Percentiles rank a stretch among this genome's conserved stretches.
phyloP scores from a whole-genome alignment of 805 yeast genomes.

The Yarrowia sp. region DNA sequence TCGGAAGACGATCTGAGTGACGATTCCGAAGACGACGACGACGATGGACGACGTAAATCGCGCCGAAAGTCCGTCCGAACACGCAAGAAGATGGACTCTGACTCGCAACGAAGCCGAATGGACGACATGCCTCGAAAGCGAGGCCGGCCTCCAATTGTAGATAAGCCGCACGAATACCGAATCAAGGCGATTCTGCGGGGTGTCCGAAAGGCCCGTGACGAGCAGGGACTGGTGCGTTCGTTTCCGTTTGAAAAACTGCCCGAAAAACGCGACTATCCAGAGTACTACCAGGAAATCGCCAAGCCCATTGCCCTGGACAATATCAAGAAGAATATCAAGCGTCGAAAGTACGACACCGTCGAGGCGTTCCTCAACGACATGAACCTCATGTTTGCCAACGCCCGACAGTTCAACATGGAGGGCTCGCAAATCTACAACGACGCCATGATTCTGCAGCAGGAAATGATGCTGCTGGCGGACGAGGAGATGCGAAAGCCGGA shows the following conservation, averaged over 20 bases:
- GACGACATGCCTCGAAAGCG: constrained; percentile 65
- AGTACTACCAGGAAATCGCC: constrained; percentile 56
- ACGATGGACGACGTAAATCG: constrained; percentile 45
- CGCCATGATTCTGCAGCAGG: constrained; percentile 67
- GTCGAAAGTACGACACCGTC: constrained; percentile 78
- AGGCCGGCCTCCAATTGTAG: constrained; percentile 91
- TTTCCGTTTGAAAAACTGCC: constrained; percentile 82
- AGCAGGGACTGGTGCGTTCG: constrained; percentile 58
- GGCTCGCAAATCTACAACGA: constrained; percentile 66
- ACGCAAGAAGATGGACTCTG: constrained; percentile 40
- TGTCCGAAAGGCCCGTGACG: constrained; percentile 73
- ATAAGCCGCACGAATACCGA: constrained; percentile 88
- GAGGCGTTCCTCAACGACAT: constrained; percentile 81
- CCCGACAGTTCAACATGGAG: constrained; percentile 67
- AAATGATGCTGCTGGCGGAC: constrained; percentile 62
- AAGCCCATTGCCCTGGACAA: constrained; percentile 54
- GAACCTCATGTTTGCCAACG: constrained; percentile 74
- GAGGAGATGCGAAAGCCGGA: constrained; percentile 84
- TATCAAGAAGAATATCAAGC: constrained; percentile 81
- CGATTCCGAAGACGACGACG: constrained; percentile 49
- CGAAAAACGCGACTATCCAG: constrained; percentile 62
- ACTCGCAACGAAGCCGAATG: constrained; percentile 33
- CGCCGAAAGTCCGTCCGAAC: constrained; percentile 40
- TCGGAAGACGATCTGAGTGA: constrained; percentile 45
- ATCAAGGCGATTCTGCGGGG: constrained; percentile 85